Conservation (phyloP, 2,329 filamentous ascomycete genomes). For the Cladosporium sp. region DNA sequence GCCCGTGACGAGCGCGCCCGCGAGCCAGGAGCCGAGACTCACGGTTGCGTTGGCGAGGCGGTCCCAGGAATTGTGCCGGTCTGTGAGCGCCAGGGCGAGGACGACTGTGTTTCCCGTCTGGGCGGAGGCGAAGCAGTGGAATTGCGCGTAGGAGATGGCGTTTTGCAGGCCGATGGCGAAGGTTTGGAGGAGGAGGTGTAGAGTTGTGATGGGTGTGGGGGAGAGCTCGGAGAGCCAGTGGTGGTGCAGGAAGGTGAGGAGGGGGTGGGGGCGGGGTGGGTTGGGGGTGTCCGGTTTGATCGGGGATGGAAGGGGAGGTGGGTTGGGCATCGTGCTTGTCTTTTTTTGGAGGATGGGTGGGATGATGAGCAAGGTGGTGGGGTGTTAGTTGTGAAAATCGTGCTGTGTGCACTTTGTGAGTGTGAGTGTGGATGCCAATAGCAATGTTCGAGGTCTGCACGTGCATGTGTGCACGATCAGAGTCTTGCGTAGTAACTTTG, state of each 20-base stretch:
- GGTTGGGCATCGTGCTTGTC: too few relatives aligned
- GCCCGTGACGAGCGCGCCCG: conserved; percentile 52
- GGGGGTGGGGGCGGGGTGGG: not conserved
- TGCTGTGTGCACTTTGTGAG: too few relatives aligned
- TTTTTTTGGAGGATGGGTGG: too few relatives aligned
- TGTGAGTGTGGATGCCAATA: too few relatives aligned
- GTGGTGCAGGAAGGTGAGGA: not conserved
- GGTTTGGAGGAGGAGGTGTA: conserved; percentile 36
- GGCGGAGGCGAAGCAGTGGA: conserved; percentile 60
- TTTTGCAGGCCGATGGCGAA: conserved; percentile 46
- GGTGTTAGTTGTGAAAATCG: too few relatives aligned
- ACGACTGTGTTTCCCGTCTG: conserved; percentile 63
- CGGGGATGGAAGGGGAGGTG: not conserved
- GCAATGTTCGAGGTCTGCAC: too few relatives aligned
- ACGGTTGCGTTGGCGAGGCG: conserved; percentile 47
- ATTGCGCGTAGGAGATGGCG: conserved; percentile 58
- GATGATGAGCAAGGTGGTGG: too few relatives aligned
- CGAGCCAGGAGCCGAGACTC: conserved; percentile 54
- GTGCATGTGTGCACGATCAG: too few relatives aligned
- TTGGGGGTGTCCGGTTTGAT: not conserved
- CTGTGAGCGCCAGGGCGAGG: conserved; percentile 45
- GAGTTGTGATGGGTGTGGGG: conserved; percentile 21
- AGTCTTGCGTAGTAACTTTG: too few relatives aligned
- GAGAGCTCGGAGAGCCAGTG: not conserved
- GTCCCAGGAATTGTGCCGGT: conserved; percentile 28